phyloP scores from a whole-genome alignment of 495 filamentous ascomycete species.

The Ascodesmis nigricans region DNA sequence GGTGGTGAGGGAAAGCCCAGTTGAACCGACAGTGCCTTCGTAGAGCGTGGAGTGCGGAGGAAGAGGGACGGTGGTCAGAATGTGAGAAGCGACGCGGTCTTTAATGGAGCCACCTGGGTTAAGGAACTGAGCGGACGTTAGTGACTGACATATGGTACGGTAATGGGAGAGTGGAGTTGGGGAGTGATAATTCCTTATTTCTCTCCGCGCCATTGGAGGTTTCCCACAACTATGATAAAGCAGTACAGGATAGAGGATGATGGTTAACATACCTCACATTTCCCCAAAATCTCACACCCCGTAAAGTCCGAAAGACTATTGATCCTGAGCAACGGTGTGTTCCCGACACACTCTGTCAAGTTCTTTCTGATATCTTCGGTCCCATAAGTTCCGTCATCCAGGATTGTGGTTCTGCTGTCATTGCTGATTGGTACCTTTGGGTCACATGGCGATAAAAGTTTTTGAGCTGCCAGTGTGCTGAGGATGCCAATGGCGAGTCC shows the following conservation, averaged over 20 bases:
- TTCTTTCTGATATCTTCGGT: constrained; percentile 34
- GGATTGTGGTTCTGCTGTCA: no score
- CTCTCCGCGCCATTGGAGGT: no score
- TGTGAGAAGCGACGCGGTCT: constrained; percentile 76
- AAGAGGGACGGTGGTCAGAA: constrained; percentile 71
- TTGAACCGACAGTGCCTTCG: constrained; percentile 89
- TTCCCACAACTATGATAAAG: no score
- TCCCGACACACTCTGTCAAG: constrained; percentile 81
- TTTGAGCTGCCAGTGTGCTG: constrained; percentile 7
- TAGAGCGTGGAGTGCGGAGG: constrained; percentile 71
- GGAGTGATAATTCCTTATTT: no score
- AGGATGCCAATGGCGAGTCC: constrained; percentile 10
- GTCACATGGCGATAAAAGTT: constrained; percentile 5
- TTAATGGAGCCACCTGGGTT: constrained; percentile 94
- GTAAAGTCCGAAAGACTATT: constrained; percentile 78
- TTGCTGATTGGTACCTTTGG: not conserved
- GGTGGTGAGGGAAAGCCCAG: constrained; percentile 78
- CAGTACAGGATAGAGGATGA: no score
- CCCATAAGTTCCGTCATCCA: not conserved
- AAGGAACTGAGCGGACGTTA: constrained; percentile 44
- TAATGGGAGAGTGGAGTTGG: no score
- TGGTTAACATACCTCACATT: constrained; percentile 45
- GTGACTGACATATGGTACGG: not conserved
- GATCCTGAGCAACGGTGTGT: constrained; percentile 77
- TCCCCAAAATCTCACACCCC: constrained; percentile 76